Percentiles rank a stretch among this genome's conserved stretches.
These are phyloP conservation scores for Parathielavia hyrcaniae DNA, from an alignment of 495 filamentous ascomycete genomes.

Conservation along the genomic window DNA sequence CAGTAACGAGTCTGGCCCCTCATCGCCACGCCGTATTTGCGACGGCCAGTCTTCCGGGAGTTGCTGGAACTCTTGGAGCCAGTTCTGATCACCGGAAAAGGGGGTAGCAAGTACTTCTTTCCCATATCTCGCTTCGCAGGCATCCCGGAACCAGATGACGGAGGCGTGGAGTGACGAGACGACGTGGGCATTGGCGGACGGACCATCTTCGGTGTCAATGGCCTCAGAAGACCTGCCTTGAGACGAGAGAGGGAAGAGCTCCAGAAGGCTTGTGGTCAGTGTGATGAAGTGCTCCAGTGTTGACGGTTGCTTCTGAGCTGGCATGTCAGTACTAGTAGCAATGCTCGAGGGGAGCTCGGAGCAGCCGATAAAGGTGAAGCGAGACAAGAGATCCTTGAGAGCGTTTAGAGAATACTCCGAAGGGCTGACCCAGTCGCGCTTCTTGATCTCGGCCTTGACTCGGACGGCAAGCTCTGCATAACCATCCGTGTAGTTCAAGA, in stretches of 20 bases:
- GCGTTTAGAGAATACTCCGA: constrained; percentile 26
- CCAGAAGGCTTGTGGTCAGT: constrained; percentile 20
- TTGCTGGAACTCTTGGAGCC: constrained; percentile 23
- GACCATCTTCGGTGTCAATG: not conserved
- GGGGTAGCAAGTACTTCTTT: constrained; percentile 10
- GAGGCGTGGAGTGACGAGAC: constrained; percentile 27
- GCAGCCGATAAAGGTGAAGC: constrained; percentile 33
- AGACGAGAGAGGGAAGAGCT: constrained; percentile 25
- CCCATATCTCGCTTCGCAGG: constrained; percentile 23
- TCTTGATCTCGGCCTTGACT: constrained; percentile 27
- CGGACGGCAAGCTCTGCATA: constrained; percentile 24
- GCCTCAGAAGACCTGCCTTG: not conserved
- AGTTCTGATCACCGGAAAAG: constrained; percentile 17
- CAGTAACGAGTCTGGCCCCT: not conserved
- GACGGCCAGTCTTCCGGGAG: constrained; percentile 23
- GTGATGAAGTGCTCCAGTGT: constrained; percentile 28
- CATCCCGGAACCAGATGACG: constrained; percentile 31
- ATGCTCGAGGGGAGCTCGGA: constrained; percentile 26
- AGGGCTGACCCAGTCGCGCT: constrained; percentile 27
- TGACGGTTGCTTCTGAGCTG: constrained; percentile 12
- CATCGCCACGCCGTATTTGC: constrained; percentile 6
- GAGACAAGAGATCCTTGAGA: constrained; percentile 27
- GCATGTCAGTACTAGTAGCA: constrained; percentile 6
- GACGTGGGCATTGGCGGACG: constrained; percentile 21
- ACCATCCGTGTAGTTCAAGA: constrained; percentile 33